Base-by-base conservation (phyloP, 2,329 filamentous ascomycete genomes). In the Rutstroemia sp. region DNA sequence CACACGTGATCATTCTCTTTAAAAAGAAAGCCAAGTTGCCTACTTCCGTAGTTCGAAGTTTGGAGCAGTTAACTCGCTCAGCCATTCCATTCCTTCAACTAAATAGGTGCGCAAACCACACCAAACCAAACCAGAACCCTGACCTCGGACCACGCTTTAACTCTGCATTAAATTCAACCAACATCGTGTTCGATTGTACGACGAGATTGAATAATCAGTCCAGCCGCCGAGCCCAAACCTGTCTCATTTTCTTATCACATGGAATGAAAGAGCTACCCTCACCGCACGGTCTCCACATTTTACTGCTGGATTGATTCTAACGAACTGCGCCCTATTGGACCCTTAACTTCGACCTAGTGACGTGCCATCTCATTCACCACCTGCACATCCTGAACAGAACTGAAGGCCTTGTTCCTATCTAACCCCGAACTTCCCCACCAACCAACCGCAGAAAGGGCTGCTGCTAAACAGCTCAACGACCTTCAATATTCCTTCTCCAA, bases 401-500 rank as follows among this genome's bases (percentile, higher is more conserved):
- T 44, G 14, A 18, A 18, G 21, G 21, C 41, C 41, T 34, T 34
- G 30, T 44, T 49, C 30, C 30, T 41, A 44, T 46, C 18, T 25
- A 30, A 46, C 52, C 54, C 54, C 54, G 46, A 34, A 59, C 52
- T 30, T 51, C 53, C 47, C 53, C 53, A 55, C 53, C 45, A 50
- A 50, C 46, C 58, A 54, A 52, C 46, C 55, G 49, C 56, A 58
- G 55, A 60, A 58, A 81, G 85, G 80, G 86, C 85, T 88, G 85
- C 84, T 85, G 81, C 79, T 74, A 47, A 47, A 73, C 74, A 92
- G 89, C 88, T 86, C 84, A 79, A 79, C 71, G 74, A 77, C 79
- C 78, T 81, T 79, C 90, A 96, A 83, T 75, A 96, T 96, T 96
- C 82, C 88, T 83, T 79, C 84, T 71, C 76, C 80, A 80, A 79